Percentiles rank a stretch among this genome's conserved stretches.
phyloP scores from a whole-genome alignment of 768 basidiomycete genomes.

The Tephrocybe sp. region DNA sequence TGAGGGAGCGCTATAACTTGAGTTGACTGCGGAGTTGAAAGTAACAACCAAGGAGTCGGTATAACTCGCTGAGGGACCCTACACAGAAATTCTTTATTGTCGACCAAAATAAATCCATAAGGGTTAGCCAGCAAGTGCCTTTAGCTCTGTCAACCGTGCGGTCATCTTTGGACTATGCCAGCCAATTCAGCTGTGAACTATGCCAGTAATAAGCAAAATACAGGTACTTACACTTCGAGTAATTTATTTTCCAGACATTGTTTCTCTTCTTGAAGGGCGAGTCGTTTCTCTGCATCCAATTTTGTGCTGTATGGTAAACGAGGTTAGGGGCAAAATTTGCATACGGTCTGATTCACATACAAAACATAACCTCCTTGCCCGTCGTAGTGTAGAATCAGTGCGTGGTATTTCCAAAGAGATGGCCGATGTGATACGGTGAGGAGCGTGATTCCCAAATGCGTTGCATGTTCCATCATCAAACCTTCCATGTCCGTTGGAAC shows the following conservation, averaged over 20 bases:
- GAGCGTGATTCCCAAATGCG: slow-evolving; percentile 83
- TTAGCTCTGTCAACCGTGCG: slow-evolving; percentile 70
- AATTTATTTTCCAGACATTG: slow-evolving; percentile 83
- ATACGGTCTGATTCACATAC: slow-evolving; percentile 55
- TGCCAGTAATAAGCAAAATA: background rate
- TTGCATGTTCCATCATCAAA: slow-evolving; percentile 92
- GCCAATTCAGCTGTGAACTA: too few relatives aligned
- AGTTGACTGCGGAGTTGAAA: too few relatives aligned
- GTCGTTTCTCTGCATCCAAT: slow-evolving; percentile 84
- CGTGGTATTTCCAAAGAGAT: slow-evolving; percentile 91
- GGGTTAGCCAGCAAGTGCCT: slow-evolving; percentile 24
- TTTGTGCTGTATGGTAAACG: too few relatives aligned
- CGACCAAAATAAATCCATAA: too few relatives aligned
- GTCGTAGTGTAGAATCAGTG: slow-evolving; percentile 87
- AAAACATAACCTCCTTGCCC: slow-evolving; percentile 96
- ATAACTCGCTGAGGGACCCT: too few relatives aligned
- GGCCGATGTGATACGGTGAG: slow-evolving; percentile 95
- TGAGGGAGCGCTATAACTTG: too few relatives aligned
- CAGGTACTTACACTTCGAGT: slow-evolving; percentile 72
- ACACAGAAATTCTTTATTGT: too few relatives aligned
- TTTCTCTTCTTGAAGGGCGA: slow-evolving; percentile 94
- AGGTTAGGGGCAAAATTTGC: too few relatives aligned
- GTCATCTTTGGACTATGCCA: slow-evolving; percentile 74
- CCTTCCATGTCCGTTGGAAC: slow-evolving; percentile 93
- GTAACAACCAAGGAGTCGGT: too few relatives aligned